phyloP scores from a whole-genome alignment of 2,329 filamentous ascomycete species.

The Neurospora sp. region DNA sequence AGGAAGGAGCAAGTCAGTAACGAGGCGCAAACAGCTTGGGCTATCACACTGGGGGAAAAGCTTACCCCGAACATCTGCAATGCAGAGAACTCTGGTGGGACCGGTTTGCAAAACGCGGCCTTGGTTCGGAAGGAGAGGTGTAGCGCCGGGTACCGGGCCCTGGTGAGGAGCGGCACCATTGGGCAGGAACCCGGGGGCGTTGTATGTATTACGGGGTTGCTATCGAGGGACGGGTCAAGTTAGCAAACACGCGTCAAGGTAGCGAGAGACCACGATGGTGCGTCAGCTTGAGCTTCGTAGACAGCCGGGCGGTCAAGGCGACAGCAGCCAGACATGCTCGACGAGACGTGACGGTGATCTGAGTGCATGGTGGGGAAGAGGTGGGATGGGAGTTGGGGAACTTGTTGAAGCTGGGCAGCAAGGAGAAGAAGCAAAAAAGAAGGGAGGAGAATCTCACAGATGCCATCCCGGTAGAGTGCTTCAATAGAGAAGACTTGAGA shows the following conservation, averaged over 20 bases:
- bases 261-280: not conserved
- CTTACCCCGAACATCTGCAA: constrained; percentile 63
- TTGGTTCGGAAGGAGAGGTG: constrained; percentile 57
- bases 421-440: too few species aligned
- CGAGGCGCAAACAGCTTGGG: not conserved
- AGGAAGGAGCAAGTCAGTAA: constrained; percentile 5
- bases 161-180: constrained; percentile 46
- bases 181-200: constrained; percentile 48
- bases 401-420: constrained; percentile 1
- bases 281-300: not conserved
- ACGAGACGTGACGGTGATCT: constrained; percentile 2
- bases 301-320: not conserved
- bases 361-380: constrained; percentile 7
- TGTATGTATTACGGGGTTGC: constrained; percentile 32
- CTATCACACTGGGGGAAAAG: not conserved
- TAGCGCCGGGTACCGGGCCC: constrained; percentile 45
- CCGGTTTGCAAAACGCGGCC: constrained; percentile 56
- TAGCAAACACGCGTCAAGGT: constrained; percentile 6
- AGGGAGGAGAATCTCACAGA: constrained; percentile 17
- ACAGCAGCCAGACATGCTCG: not conserved
- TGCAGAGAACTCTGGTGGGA: constrained; percentile 57
- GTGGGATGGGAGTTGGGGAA: not conserved
- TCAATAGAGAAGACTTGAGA: not conserved
- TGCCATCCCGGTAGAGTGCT: constrained; percentile 15
- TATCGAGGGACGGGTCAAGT: constrained; percentile 7